A percentile compares a stretch with the other conserved stretches of the same genome.
phyloP scores from a whole-genome alignment of 257 asterid genomes.

The Misopates orontium region DNA sequence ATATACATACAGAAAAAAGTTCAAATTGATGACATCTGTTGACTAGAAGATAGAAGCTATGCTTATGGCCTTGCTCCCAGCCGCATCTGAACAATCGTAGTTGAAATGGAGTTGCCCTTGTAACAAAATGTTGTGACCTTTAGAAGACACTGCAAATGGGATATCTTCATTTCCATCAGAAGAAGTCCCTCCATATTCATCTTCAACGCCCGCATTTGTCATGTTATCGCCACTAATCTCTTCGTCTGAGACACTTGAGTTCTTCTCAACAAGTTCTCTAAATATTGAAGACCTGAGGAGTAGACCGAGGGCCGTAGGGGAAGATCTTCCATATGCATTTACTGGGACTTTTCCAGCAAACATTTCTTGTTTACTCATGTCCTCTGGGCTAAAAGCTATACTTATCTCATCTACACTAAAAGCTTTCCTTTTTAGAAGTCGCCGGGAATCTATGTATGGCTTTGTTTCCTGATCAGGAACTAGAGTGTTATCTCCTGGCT shows the following conservation, averaged over 20 bases:
- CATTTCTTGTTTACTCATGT: conserved; percentile 28
- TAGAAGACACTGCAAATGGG: conserved; percentile 38
- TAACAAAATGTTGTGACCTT: conserved; percentile 30
- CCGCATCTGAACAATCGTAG: conserved; percentile 26
- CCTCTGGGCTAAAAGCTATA: conserved; percentile 37
- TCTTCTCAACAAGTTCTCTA: conserved; percentile 60
- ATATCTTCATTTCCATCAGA: conserved; percentile 32
- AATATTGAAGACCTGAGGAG: conserved; percentile 59
- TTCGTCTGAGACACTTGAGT: conserved; percentile 41
- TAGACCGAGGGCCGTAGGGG: conserved; percentile 61
- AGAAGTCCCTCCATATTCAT: conserved; percentile 37
- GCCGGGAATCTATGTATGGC: conserved; percentile 3
- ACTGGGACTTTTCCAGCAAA: conserved; percentile 33
- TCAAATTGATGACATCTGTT: conserved; percentile 2
- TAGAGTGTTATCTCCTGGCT: conserved; percentile 32
- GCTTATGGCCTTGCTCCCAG: conserved; percentile 28
- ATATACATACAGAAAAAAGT: conserved; percentile 11
- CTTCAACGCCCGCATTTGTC: conserved; percentile 19
- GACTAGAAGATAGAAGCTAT: conserved; percentile 17
- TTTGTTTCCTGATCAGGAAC: conserved; percentile 28
- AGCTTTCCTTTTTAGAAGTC: not conserved
- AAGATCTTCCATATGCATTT: conserved; percentile 41
- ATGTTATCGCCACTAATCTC: conserved; percentile 31
- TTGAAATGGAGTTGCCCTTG: conserved; percentile 35
- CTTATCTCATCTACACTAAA: conserved; percentile 20